Base-by-base conservation (phyloP, 2,329 filamentous ascomycete species). In the Bisporella sp. region DNA sequence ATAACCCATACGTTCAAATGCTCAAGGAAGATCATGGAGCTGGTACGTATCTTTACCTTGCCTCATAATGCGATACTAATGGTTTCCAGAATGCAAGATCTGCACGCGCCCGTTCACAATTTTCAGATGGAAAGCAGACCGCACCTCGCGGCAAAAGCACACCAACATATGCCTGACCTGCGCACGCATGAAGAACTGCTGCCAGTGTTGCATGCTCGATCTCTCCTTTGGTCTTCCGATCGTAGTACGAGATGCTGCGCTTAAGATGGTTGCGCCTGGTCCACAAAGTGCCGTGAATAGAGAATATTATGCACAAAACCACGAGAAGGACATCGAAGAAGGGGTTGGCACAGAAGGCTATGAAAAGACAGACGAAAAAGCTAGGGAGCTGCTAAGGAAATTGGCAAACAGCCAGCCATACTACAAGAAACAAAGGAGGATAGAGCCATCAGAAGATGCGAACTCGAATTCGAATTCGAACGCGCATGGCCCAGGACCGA, bases 1-100 rank as follows among this genome's bases (percentile, higher is more conserved):
- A 96, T 55, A 97, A 97, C 63, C 92, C 92, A 2, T 99, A 95
- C 64, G 93, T 99, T 41, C 93, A 97, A 71, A 97, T 99, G 91
- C 77, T 99, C 54, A 99, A 99, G 71, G 90, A 97, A 66, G 92
- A 99, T 68, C 84, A 95, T 63, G 93, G 90, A 62, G 88, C 45
- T 11, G 21, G 91, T 54, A 71, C 89, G 87, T 77, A 87, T 87
- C 73, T 74, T 87, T 30, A 9, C 37, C 3, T 2, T 48, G 6
- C 39, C 31, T 12, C 8, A 37, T 35, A 28, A 28, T 30, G 21
- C 21, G 21, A 21, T 21, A 21, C 21, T 21, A 21, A 21, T 21
- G 21, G 21, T 21, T 21, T 21, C 44, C 43, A 51, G 62, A 69
- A 56, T 79, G 76, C 69, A 80, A 81, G 65, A 76, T 82, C 59